These are phyloP conservation scores for Zizania palustris DNA, from an alignment of 202 grass and related monocot genomes.

Conservation along the genomic window DNA sequence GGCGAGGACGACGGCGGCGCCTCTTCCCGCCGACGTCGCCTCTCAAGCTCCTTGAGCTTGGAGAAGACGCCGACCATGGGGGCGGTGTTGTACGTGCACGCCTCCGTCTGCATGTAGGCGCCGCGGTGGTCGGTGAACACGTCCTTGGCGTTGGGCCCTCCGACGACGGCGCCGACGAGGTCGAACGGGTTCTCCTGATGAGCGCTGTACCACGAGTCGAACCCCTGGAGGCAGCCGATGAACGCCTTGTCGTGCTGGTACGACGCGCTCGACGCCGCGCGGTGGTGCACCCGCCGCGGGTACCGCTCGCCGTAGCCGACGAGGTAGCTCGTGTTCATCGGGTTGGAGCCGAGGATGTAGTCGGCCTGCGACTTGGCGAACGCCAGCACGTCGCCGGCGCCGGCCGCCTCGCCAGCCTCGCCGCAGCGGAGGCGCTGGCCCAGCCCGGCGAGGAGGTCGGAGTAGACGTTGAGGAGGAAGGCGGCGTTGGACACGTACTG, in stretches of 20 bases:
- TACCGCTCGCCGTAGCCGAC: conserved; percentile 61
- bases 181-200: conserved; percentile 63
- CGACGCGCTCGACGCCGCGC: conserved; percentile 73
- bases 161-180: conserved; percentile 81
- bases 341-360: conserved; percentile 90
- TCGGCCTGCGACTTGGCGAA: conserved; percentile 75
- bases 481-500: conserved; percentile 80
- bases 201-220: conserved; percentile 76
- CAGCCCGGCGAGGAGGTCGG: conserved; percentile 57
- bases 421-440: conserved; percentile 52
- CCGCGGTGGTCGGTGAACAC: conserved; percentile 66
- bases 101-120: conserved; percentile 92
- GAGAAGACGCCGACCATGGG: conserved; percentile 89
- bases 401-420: not conserved
- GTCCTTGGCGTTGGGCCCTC: conserved; percentile 74
- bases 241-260: conserved; percentile 56
- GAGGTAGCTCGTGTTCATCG: conserved; percentile 68
- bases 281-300: conserved; percentile 82
- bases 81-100: conserved; percentile 94
- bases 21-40: not conserved
- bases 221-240: conserved; percentile 87
- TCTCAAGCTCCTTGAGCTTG: conserved; percentile 61
- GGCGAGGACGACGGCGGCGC: not conserved
- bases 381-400: conserved; percentile 48
- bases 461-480: conserved; percentile 74